Percentiles rank a stretch among this genome's conserved stretches.
These are phyloP conservation scores for Penicillium concentricum DNA, from an alignment of 2,329 filamentous ascomycete species.

Conservation along the genomic window DNA sequence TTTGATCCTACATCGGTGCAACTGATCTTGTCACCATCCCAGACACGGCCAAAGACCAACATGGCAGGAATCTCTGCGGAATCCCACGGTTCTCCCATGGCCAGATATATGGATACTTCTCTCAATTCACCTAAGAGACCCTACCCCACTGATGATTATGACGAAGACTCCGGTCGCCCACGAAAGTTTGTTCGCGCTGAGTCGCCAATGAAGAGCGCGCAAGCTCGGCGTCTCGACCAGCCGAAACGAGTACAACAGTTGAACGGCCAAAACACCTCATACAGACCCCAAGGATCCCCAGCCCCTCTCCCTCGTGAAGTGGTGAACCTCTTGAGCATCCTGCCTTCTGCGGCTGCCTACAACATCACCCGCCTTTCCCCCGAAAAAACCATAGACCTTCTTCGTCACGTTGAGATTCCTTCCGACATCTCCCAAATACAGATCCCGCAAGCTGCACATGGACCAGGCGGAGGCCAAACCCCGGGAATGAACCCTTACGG, in stretches of 20 bases:
- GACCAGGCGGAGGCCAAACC: conserved; percentile 22
- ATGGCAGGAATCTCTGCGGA: conserved; percentile 24
- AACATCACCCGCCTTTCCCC: conserved; percentile 68
- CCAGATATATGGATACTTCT: conserved; percentile 37
- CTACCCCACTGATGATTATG: conserved; percentile 65
- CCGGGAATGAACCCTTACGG: conserved; percentile 33
- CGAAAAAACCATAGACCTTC: conserved; percentile 68
- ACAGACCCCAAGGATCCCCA: conserved; percentile 55
- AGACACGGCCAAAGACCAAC: conserved; percentile 66
- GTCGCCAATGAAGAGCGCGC: conserved; percentile 87
- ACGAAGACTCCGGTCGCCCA: conserved; percentile 69
- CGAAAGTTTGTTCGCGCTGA: conserved; percentile 87
- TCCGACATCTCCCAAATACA: conserved; percentile 46
- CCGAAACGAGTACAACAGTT: conserved; percentile 53
- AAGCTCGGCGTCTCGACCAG: conserved; percentile 80
- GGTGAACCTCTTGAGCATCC: conserved; percentile 64
- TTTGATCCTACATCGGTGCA: conserved; percentile 83
- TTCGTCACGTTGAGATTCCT: conserved; percentile 68
- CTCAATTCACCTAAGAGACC: conserved; percentile 55
- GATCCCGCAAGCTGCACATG: conserved; percentile 34
- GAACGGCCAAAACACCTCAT: conserved; percentile 31
- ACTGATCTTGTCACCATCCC: conserved; percentile 78
- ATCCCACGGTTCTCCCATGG: conserved; percentile 36
- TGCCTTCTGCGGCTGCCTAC: conserved; percentile 72
- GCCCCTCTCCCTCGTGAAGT: conserved; percentile 71